These are phyloP conservation scores for Globisporangium paddicum DNA, from an alignment of 352 stramenopile species.

Conservation along the genomic window DNA sequence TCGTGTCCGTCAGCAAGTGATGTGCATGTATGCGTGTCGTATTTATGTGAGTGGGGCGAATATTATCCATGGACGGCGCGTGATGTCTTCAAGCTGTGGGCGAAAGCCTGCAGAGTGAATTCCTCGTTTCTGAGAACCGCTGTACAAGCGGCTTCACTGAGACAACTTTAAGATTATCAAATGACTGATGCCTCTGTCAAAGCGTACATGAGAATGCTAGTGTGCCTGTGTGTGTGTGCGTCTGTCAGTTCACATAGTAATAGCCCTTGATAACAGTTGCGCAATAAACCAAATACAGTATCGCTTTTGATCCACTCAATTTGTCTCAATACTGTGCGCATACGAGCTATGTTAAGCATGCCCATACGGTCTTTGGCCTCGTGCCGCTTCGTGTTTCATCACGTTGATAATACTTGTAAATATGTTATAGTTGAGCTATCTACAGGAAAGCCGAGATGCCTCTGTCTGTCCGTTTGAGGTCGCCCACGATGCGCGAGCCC, in stretches of 20 bases:
- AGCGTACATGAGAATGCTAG: conserved; percentile 1
- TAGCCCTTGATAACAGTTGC: too few species aligned
- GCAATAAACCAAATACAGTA: conserved; percentile 1
- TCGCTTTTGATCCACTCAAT: neutral
- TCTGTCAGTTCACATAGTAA: too few species aligned
- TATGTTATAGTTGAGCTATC: conserved; percentile 1
- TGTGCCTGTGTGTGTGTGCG: conserved; percentile 1
- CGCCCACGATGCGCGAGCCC: conserved; percentile 13
- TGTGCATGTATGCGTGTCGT: conserved; percentile 1
- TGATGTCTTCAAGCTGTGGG: conserved; percentile 80
- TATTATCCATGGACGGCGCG: conserved; percentile 21
- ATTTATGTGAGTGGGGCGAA: conserved; percentile 1
- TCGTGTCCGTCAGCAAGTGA: too few species aligned
- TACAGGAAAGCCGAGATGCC: conserved; percentile 11
- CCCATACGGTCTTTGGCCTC: too few species aligned
- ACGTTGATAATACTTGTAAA: neutral
- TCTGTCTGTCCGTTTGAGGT: conserved; percentile 4
- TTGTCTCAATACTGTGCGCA: too few species aligned
- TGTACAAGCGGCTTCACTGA: conserved; percentile 85
- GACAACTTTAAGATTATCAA: conserved; percentile 80
- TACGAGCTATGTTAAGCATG: too few species aligned
- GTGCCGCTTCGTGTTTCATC: neutral
- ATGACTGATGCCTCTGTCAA: conserved; percentile 60
- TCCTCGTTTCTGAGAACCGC: conserved; percentile 89
- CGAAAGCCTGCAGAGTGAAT: conserved; percentile 69